A percentile compares a stretch with the other conserved stretches of the same genome.
Evolutionary conservation across 2,329 filamentous ascomycete genomes (phyloP).

Genomic region (Massarina eburnea): DNA sequence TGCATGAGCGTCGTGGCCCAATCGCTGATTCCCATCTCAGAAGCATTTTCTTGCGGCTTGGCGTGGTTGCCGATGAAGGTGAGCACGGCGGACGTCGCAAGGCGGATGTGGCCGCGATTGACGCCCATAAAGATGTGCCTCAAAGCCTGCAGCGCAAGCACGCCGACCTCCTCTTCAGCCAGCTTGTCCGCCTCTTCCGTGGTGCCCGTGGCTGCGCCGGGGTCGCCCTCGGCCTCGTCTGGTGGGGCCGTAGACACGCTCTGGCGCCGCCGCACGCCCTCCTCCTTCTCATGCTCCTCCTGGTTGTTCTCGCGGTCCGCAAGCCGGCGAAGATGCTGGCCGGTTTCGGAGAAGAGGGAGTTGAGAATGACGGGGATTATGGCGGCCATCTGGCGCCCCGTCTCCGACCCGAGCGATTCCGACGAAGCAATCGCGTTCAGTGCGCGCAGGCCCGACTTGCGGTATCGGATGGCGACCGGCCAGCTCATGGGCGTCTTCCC

Average conservation of each 20-base stretch:
- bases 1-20: conserved; percentile 86
- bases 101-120: conserved; percentile 78
- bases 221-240: conserved; percentile 66
- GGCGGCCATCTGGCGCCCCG: conserved; percentile 72
- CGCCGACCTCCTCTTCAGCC: conserved; percentile 83
- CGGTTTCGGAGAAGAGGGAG: conserved; percentile 77
- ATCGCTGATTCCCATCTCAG: conserved; percentile 56
- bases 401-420: conserved; percentile 74
- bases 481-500: conserved; percentile 58
- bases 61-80: conserved; percentile 63
- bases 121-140: conserved; percentile 83
- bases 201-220: conserved; percentile 71
- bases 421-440: conserved; percentile 78
- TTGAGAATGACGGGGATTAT: conserved; percentile 84
- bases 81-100: conserved; percentile 72
- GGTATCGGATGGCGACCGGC: conserved; percentile 69
- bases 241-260: conserved; percentile 80
- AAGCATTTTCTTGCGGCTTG: conserved; percentile 25
- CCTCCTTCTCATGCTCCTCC: conserved; percentile 69
- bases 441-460: conserved; percentile 63
- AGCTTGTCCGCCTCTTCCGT: conserved; percentile 85
- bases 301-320: conserved; percentile 67
- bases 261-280: conserved; percentile 65
- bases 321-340: conserved; percentile 69
- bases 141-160: conserved; percentile 82